Percentiles rank a stretch among this genome's conserved stretches.
These are phyloP conservation scores for Fusarium buharicum DNA, from an alignment of 2,329 filamentous ascomycete species.

Conservation along the genomic window DNA sequence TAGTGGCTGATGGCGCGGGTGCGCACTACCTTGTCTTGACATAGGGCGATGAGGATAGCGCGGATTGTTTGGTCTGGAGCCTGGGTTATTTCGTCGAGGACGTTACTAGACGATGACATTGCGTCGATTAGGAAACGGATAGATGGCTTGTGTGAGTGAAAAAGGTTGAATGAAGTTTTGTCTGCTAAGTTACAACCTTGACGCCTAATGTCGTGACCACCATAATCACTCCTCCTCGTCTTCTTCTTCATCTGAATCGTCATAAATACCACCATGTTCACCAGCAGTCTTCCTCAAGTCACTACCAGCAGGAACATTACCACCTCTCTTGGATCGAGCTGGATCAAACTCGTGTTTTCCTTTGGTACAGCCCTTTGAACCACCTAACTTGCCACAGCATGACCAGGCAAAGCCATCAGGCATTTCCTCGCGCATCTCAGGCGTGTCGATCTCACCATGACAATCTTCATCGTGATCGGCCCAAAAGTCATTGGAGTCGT, in stretches of 20 bases:
- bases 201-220: too few relatives aligned
- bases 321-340: slow-evolving; percentile 9
- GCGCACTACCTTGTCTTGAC: slow-evolving; percentile 2
- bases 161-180: too few relatives aligned
- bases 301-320: slow-evolving; percentile 18
- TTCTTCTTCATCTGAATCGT: not conserved
- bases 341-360: slow-evolving; percentile 19
- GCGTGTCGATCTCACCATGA: slow-evolving; percentile 14
- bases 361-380: slow-evolving; percentile 4
- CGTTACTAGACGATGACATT: too few relatives aligned
- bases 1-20: not conserved
- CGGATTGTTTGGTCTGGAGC: slow-evolving; percentile 24
- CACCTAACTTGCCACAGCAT: slow-evolving; percentile 10
- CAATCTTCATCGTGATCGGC: slow-evolving; percentile 24
- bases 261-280: not conserved
- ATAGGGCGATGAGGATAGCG: slow-evolving; percentile 27
- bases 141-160: too few relatives aligned
- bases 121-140: too few relatives aligned
- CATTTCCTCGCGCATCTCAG: slow-evolving; percentile 14
- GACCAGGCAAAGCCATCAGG: slow-evolving; percentile 20
- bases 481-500: slow-evolving; percentile 5
- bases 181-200: too few relatives aligned
- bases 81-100: not conserved
- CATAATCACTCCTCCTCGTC: not conserved
- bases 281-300: slow-evolving; percentile 15